Evolutionary conservation across 306 rosid genomes (phyloP).

Genomic region (Cicer cuneatum): DNA sequence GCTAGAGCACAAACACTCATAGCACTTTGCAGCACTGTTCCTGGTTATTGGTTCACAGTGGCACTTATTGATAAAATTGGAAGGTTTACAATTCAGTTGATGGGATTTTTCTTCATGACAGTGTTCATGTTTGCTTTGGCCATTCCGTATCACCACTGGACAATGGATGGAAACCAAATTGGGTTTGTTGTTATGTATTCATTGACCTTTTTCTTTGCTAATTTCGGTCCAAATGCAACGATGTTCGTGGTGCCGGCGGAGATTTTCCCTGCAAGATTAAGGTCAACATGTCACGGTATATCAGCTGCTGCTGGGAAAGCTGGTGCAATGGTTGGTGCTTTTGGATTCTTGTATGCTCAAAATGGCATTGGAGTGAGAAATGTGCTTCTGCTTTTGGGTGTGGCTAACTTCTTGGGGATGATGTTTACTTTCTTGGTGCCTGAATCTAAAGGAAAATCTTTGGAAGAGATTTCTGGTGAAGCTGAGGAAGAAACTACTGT

Average conservation of each 20-base stretch:
- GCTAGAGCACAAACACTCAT: conserved; percentile 85
- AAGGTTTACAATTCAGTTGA: conserved; percentile 69
- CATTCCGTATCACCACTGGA: conserved; percentile 89
- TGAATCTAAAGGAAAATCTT: conserved; percentile 79
- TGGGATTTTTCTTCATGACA: conserved; percentile 91
- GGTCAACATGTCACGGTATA: conserved; percentile 92
- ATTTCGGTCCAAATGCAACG: conserved; percentile 87
- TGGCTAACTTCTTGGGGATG: conserved; percentile 62
- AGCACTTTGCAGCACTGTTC: conserved; percentile 88
- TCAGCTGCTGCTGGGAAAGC: conserved; percentile 92
- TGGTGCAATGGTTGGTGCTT: conserved; percentile 87
- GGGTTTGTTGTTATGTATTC: conserved; percentile 86
- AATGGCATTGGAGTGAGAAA: conserved; percentile 61
- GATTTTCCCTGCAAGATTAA: conserved; percentile 82
- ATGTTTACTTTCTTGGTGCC: conserved; percentile 82
- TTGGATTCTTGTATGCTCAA: conserved; percentile 75
- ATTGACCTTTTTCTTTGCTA: conserved; percentile 87
- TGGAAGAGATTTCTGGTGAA: conserved; percentile 86
- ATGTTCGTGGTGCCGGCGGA: conserved; percentile 91
- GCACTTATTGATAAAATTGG: conserved; percentile 73
- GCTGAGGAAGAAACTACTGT: conserved; percentile 50
- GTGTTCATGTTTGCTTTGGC: conserved; percentile 90
- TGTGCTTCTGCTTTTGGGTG: conserved; percentile 65
- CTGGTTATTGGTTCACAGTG: conserved; percentile 94
- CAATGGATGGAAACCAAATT: conserved; percentile 58